A percentile compares a stretch with the other conserved stretches of the same genome.
Conservation (phyloP, 129 eudicot species). For the Daucus carota region DNA sequence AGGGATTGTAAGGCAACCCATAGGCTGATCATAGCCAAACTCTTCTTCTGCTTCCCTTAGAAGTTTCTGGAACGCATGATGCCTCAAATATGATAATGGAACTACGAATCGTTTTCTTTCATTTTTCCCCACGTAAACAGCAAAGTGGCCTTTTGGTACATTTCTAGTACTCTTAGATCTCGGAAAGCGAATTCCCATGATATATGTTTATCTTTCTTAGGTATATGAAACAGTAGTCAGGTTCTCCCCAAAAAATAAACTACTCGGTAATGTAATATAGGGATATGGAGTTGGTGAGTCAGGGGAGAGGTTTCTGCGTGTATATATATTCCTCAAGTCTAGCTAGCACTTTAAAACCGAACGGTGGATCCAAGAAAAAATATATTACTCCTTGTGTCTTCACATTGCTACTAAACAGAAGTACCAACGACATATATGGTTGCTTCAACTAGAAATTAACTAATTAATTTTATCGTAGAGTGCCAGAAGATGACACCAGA, state of each 20-base stretch:
- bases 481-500: too few species aligned
- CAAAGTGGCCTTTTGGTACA: slow-evolving; percentile 1
- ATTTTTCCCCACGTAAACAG: background rate
- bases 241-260: background rate
- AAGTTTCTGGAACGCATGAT: background rate
- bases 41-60: background rate
- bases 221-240: background rate
- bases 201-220: background rate
- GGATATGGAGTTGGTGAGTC: too few species aligned
- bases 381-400: too few species aligned
- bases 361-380: too few species aligned
- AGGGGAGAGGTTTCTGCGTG: background rate
- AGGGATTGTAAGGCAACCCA: slow-evolving; percentile 1
- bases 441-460: too few species aligned
- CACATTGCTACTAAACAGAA: too few species aligned
- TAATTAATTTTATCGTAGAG: too few species aligned
- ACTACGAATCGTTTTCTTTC: background rate
- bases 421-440: too few species aligned
- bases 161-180: background rate
- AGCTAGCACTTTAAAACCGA: too few species aligned
- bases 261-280: background rate
- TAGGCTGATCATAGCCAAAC: background rate
- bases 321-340: too few species aligned
- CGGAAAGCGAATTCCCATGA: background rate
- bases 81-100: background rate